Percentiles rank a stretch among this genome's conserved stretches.
Evolutionary conservation across 306 rosid species (phyloP).

Genomic region (Rosa multiflora): DNA sequence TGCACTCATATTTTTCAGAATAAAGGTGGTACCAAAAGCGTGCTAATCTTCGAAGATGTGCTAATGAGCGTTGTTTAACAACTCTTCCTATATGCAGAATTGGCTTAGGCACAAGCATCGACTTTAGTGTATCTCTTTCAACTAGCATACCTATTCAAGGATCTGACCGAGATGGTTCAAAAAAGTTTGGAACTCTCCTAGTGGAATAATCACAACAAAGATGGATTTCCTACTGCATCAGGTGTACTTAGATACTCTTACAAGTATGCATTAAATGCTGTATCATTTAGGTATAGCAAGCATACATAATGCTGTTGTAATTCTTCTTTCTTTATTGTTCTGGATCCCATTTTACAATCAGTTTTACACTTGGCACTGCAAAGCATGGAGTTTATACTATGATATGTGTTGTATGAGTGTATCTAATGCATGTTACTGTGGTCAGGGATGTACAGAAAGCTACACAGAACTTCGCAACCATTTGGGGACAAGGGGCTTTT

Average conservation of each 20-base stretch:
- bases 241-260: slow-evolving; percentile 78
- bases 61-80: slow-evolving; percentile 55
- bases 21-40: slow-evolving; percentile 74
- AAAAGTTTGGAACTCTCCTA: slow-evolving; percentile 44
- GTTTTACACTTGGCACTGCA: background rate
- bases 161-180: slow-evolving; percentile 34
- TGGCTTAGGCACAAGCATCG: slow-evolving; percentile 74
- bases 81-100: slow-evolving; percentile 75
- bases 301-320: slow-evolving; percentile 6
- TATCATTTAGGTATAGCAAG: background rate
- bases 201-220: slow-evolving; percentile 67
- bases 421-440: slow-evolving; percentile 6
- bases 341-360: background rate
- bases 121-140: slow-evolving; percentile 68
- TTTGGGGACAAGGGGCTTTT: slow-evolving; percentile 62
- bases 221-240: slow-evolving; percentile 59
- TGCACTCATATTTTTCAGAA: slow-evolving; percentile 56
- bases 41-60: slow-evolving; percentile 44
- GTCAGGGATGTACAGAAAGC: slow-evolving; percentile 59
- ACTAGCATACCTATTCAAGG: slow-evolving; percentile 40
- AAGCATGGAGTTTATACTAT: slow-evolving; percentile 1
- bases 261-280: slow-evolving; percentile 50
- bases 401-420: background rate
- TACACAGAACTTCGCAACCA: slow-evolving; percentile 54
- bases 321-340: slow-evolving; percentile 3